Percentiles rank a stretch among this genome's conserved stretches.
These are phyloP conservation scores for Quercus variabilis DNA, from an alignment of 306 rosid species.

Conservation along the genomic window DNA sequence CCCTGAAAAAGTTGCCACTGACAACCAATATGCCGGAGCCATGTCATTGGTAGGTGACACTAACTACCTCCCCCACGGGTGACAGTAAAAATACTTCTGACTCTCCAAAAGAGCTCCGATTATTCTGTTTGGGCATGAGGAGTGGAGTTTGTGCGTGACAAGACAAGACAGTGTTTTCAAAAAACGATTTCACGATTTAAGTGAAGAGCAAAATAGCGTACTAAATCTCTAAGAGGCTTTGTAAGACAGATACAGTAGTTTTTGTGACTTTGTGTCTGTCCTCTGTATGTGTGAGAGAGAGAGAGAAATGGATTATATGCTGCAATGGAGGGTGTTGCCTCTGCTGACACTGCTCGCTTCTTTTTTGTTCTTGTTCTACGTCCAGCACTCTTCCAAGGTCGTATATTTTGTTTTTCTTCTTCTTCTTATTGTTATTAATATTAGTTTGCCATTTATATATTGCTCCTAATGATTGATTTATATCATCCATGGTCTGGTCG, in stretches of 20 bases:
- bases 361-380: conserved; percentile 33
- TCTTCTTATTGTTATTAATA: not conserved
- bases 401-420: not conserved
- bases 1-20: no score
- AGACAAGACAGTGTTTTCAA: no score
- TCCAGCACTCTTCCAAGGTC: conserved; percentile 29
- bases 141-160: no score
- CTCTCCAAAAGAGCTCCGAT: no score
- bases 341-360: conserved; percentile 47
- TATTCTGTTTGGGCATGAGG: no score
- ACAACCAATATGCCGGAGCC: not conserved
- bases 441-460: not conserved
- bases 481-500: no score
- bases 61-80: not conserved
- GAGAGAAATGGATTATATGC: conserved; percentile 32
- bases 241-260: no score
- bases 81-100: not conserved
- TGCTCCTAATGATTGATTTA: no score
- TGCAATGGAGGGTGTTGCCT: conserved; percentile 65
- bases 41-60: not conserved
- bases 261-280: not conserved
- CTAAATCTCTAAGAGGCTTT: no score
- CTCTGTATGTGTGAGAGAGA: not conserved
- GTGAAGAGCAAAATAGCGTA: no score
- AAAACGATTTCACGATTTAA: no score